Conservation (phyloP, 169 alveolate species). For the Cystoisospora suis region DNA sequence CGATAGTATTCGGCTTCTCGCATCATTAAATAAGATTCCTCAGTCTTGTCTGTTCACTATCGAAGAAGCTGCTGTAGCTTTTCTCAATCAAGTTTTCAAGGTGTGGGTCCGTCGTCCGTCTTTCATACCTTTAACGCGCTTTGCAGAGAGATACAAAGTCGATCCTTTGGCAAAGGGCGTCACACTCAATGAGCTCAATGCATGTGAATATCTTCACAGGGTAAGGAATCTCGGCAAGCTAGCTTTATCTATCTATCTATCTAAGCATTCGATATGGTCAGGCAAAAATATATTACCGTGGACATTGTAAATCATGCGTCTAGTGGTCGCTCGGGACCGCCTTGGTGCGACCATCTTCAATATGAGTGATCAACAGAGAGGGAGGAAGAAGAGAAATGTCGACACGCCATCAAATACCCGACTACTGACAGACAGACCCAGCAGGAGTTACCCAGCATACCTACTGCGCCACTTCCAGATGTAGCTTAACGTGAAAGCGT, state of each 20-base stretch:
- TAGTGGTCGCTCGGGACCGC: too few relatives aligned
- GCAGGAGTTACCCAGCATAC: too few relatives aligned
- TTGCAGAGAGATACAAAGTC: constrained; percentile 48
- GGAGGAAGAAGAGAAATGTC: too few relatives aligned
- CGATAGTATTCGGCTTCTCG: constrained; percentile 45
- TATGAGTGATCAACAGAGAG: too few relatives aligned
- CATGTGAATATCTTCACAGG: constrained; percentile 9
- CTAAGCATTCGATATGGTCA: background rate
- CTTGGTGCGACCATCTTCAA: too few relatives aligned
- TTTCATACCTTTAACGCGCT: constrained; percentile 50
- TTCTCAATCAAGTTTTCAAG: constrained; percentile 44
- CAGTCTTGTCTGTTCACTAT: constrained; percentile 55
- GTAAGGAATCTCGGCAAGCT: constrained; percentile 13
- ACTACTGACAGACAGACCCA: too few relatives aligned
- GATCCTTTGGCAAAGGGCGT: constrained; percentile 14
- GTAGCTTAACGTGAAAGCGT: too few relatives aligned
- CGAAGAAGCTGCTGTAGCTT: constrained; percentile 64
- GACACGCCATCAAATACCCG: too few relatives aligned
- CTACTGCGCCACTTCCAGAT: too few relatives aligned
- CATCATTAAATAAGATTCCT: constrained; percentile 54
- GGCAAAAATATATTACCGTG: too few relatives aligned
- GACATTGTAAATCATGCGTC: too few relatives aligned
- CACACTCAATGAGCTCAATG: background rate
- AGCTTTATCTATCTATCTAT: background rate
- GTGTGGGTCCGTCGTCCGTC: constrained; percentile 52